Conservation (phyloP, 768 basidiomycete genomes). For the Leccinum variicolor region DNA sequence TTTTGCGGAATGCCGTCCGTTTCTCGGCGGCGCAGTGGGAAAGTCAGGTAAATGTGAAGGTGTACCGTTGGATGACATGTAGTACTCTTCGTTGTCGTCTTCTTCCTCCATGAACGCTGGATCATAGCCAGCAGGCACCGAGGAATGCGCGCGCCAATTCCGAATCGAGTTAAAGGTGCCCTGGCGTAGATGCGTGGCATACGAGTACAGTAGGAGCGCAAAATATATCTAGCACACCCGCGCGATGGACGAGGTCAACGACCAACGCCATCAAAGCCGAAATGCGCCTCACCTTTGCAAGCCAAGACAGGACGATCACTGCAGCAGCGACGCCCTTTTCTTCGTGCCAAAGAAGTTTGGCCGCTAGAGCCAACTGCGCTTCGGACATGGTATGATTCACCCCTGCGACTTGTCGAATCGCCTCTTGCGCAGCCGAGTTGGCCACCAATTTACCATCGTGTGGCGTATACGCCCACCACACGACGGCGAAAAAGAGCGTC, state of each 20-base stretch:
- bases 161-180: constrained; percentile 84
- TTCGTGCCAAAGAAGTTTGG: constrained; percentile 80
- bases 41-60: constrained; percentile 62
- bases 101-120: constrained; percentile 48
- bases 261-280: neutral
- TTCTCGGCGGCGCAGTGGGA: constrained; percentile 48
- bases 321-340: constrained; percentile 81
- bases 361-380: constrained; percentile 66
- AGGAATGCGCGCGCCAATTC: constrained; percentile 28
- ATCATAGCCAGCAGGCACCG: constrained; percentile 21
- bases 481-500: constrained; percentile 87
- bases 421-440: constrained; percentile 87
- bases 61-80: constrained; percentile 51
- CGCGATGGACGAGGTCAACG: constrained; percentile 3
- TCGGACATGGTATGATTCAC: constrained; percentile 55
- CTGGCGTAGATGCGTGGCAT: constrained; percentile 86
- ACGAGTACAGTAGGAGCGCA: constrained; percentile 86
- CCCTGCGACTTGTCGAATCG: constrained; percentile 64
- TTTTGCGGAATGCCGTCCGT: constrained; percentile 26
- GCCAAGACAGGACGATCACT: constrained; percentile 81
- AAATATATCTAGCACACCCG: constrained; percentile 81
- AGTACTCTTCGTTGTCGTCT: constrained; percentile 65
- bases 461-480: constrained; percentile 89
- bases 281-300: constrained; percentile 67
- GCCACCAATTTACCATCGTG: constrained; percentile 82